Base-by-base conservation (phyloP, 768 basidiomycete species). In the Tremella mesenterica region DNA sequence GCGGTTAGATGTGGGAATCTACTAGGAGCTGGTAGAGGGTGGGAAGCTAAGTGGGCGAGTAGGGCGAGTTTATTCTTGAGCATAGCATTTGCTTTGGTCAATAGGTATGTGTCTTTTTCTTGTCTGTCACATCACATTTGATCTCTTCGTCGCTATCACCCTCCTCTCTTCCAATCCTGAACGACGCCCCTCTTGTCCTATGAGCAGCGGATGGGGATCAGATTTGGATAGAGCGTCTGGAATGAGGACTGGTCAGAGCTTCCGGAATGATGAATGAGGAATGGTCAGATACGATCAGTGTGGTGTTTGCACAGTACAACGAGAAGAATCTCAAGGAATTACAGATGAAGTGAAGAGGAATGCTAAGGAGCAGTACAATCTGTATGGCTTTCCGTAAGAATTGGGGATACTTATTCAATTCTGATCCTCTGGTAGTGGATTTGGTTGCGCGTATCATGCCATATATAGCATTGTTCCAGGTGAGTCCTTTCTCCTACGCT, bases 1-100 rank as follows among this genome's bases (percentile, higher is more conserved):
- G 85, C 89, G 26, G 90, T 96, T 21, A 81, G 89, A 21, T 66
- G 91, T 27, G 91, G 91, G 12, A 95, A 95, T 65, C 77, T 93
- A 1, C 79, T 95, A 1, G 91, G 92, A 4, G 85, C 90, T 58
- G 77, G 80, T 31, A 83, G 88, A 30, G 81, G 83, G 0, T 77
- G 77, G 52, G 83, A 88, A 44, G 90, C 92, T 0, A 79, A 77
- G 13, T 76, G 86, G 29, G 80, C 86, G 0, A 80, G 85, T 2
- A 77, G 77, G 39, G 79, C 83, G 0, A 74, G 86, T 1, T 73
- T 96, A 26, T 54, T 83, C 16, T 76, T 92, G 74, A 81, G 83
- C 0, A 64, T 89, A 12, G 71, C 74, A 4, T 75, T 88, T n/a
- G 81, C 84, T 13, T 73, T 76, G n/a, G 59, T 86, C 34, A 82